Evolutionary conservation across 129 eudicot genomes (phyloP).

Genomic region (Kitagawia praeruptora): DNA sequence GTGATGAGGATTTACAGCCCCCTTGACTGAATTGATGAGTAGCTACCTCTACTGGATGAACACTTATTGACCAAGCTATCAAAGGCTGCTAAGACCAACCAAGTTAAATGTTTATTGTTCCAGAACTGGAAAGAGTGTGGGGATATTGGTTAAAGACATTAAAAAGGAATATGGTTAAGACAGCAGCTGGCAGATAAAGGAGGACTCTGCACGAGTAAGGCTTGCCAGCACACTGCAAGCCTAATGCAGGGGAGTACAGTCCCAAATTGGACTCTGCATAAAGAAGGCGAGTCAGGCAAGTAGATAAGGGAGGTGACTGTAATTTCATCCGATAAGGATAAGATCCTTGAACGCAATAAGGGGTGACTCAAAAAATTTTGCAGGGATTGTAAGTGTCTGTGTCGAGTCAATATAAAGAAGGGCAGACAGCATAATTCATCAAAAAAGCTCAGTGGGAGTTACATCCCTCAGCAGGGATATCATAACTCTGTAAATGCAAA

Average conservation of each 20-base stretch:
- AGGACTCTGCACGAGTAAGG: background rate
- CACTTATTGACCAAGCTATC: background rate
- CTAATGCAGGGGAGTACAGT: background rate
- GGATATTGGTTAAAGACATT: background rate
- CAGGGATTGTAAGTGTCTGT: background rate
- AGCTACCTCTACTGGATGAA: background rate
- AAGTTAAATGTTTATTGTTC: background rate
- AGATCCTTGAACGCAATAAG: background rate
- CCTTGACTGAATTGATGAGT: background rate
- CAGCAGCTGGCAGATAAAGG: background rate
- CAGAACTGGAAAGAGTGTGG: background rate
- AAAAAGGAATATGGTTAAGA: background rate
- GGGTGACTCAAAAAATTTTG: background rate
- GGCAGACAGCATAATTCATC: background rate
- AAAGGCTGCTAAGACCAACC: background rate
- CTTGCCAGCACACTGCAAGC: background rate
- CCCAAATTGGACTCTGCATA: background rate
- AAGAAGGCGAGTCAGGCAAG: background rate
- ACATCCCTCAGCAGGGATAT: background rate
- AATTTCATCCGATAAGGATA: background rate
- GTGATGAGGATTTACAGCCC: background rate
- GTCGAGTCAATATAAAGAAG: background rate
- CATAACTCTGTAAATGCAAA: background rate
- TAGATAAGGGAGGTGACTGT: too few relatives aligned
- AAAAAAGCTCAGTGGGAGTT: background rate